Percentiles rank a stretch among this genome's conserved stretches.
These are phyloP conservation scores for Vaccinium vitisidaea DNA, from an alignment of 148 eudicot genomes.

Conservation along the genomic window DNA sequence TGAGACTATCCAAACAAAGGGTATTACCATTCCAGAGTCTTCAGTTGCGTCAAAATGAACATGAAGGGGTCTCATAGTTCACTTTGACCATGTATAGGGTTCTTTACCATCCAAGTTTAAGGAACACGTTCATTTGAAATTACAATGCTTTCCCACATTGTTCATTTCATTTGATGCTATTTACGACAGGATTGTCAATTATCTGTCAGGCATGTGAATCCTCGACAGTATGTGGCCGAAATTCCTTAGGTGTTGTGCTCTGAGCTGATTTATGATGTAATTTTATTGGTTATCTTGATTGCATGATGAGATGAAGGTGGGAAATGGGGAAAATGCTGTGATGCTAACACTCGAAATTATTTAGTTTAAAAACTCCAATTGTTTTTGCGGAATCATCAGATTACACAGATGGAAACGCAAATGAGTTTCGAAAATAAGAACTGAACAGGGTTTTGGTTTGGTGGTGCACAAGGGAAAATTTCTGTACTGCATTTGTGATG, in stretches of 20 bases:
- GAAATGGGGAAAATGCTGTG: neutral
- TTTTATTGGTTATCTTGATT: neutral
- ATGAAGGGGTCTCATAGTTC: too few relatives aligned
- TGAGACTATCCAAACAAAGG: too few relatives aligned
- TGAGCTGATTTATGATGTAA: neutral
- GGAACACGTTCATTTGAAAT: too few relatives aligned
- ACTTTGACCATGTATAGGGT: too few relatives aligned
- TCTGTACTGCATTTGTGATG: neutral
- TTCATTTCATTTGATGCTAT: slow-evolving; percentile 17
- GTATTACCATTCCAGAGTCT: too few relatives aligned
- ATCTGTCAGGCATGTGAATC: slow-evolving; percentile 85
- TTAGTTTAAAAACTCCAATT: neutral
- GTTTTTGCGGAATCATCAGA: neutral
- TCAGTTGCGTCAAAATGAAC: too few relatives aligned
- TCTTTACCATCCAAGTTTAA: too few relatives aligned
- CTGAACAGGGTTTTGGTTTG: neutral
- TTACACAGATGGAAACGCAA: neutral
- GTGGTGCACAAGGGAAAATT: neutral
- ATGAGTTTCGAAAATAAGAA: neutral
- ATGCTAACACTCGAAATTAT: too few relatives aligned
- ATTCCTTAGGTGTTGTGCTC: slow-evolving; percentile 73
- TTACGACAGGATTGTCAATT: slow-evolving; percentile 78
- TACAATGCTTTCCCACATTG: too few relatives aligned
- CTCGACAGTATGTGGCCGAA: slow-evolving; percentile 92
- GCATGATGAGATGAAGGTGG: neutral